Conservation (phyloP, 2,329 filamentous ascomycete genomes). For the Colletotrichum horii region DNA sequence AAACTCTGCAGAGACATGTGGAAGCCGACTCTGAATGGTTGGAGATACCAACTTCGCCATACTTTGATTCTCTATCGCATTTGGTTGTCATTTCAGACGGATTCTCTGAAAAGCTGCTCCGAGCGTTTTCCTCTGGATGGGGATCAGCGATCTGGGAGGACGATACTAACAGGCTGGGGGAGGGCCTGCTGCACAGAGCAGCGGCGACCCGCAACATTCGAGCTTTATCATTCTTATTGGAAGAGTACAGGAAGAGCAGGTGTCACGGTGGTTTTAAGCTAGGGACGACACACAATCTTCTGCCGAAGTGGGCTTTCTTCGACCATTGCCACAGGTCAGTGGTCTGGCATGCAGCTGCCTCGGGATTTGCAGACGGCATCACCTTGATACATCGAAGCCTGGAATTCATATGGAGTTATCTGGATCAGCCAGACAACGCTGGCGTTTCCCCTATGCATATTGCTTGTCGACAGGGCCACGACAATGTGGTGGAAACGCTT, state of each 20-base stretch:
- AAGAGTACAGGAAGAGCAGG: no score
- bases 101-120: not conserved
- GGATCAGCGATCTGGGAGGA: not conserved
- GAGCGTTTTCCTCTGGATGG: not conserved
- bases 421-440: not conserved
- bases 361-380: rapidly evolving
- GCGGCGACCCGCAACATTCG: not conserved
- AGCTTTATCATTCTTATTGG: not conserved
- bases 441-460: not conserved
- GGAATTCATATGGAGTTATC: rapidly evolving
- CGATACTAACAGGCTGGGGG: not conserved
- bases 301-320: not conserved
- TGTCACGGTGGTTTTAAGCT: no score
- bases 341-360: not conserved
- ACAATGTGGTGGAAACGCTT: not conserved
- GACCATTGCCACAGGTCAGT: not conserved
- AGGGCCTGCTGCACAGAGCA: not conserved
- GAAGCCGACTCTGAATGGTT: not conserved
- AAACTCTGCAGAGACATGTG: not conserved
- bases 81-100: not conserved
- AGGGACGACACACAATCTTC: no score
- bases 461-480: not conserved
- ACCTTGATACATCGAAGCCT: rapidly evolving
- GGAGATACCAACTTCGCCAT: not conserved
- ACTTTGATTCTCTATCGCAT: not conserved